Base-by-base conservation (phyloP, 495 filamentous ascomycete genomes). In the Annulohypoxylon maeteangense region DNA sequence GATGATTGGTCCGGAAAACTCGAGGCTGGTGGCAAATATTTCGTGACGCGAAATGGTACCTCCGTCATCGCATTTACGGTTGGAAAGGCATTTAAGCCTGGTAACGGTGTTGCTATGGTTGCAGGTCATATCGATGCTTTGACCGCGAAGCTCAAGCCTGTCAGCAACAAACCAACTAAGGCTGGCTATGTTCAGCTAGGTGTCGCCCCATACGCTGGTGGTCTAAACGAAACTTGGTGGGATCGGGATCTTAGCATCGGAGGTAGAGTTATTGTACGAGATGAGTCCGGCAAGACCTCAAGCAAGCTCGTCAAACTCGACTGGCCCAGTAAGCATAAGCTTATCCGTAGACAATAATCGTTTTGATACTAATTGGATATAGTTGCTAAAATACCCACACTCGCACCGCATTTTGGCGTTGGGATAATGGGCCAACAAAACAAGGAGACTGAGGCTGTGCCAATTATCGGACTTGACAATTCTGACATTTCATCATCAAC, bases 71-170 rank as follows among this genome's bases (percentile, higher is more conserved):
- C 93, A n/a, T 99, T 98, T 79, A 85, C 88, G 2, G 86, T 98
- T 53, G 95, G 95, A 69, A 87, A 86, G 20, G 84, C 90, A 3
- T 99, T 97, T 76, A 82, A 91, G 81, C 88, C 91, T 63, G 95
- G 95, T 3, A 95, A 97, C 67, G 95, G 95, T 31, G 84, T 92
- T 50, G 87, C 84, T 57, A 89, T 87, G 80, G 84, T 98, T 44
- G 95, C 93, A 7, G 93, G 93, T 23, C 95, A 99, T 76, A 89
- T 98, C 63, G 95, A 99, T 81, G 94, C 94, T 53, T 81, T 98
- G 56, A 96, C 93, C 1, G 92, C 93, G 61, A 91, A 86, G 74
- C 74, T 98, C 68, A 99, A 99, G 88, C 95, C 95, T 2, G 89
- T 97, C 4, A 90, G 93, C 65, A 93, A 89, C 70, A 88, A 97